Base-by-base conservation (phyloP, 164 flowering plant species). In the Amborella trichopoda region DNA sequence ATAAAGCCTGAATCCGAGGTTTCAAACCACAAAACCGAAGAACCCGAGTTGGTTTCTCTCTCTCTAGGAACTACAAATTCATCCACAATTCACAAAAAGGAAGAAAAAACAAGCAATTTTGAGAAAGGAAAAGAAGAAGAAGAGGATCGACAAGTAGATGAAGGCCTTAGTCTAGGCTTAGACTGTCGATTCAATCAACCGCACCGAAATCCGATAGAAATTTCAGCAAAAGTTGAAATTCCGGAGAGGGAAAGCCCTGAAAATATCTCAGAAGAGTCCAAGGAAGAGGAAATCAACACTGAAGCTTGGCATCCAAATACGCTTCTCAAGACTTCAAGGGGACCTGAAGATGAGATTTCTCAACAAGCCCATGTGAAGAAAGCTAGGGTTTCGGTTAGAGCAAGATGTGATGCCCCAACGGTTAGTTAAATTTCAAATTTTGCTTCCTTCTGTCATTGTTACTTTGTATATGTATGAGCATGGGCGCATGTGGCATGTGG, bases 311-410 rank as follows among this genome's bases (percentile, higher is more conserved):
- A 73, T 17, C 77, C 81, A 1, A 74, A 72, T 45, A 74, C 76
- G 49, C 42, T 50, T 47, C 58, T 51, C 21, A 80, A 80, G 66
- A 61, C 66, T 0, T 13, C 27, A 49, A 67, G 60, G 52, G 66
- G 52, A 40, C 72, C 53, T 19, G 78, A 78, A 17, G 83, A 76
- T 36, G 81, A 73, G n/a, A 55, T 44, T 50, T 63, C 68, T 26
- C 77, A 62, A 38, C 81, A 68, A 21, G 28, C 57, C 23, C 63
- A 43, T 22, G 71, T 64, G 26, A 87, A 87, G 72, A 87, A 69
- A 71, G 81, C 94, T 54, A 77, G 96, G 63, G 96, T 87, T 63
- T 81, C 78, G 48, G 90, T 87, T 2, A 68, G 94, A 59, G 80
- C 83, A 43, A 69, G 83, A 77, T 87, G 96, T 34, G 88, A 77